These are phyloP conservation scores for Kazachstania psychrophila DNA, from an alignment of 805 yeast genomes.

Conservation along the genomic window DNA sequence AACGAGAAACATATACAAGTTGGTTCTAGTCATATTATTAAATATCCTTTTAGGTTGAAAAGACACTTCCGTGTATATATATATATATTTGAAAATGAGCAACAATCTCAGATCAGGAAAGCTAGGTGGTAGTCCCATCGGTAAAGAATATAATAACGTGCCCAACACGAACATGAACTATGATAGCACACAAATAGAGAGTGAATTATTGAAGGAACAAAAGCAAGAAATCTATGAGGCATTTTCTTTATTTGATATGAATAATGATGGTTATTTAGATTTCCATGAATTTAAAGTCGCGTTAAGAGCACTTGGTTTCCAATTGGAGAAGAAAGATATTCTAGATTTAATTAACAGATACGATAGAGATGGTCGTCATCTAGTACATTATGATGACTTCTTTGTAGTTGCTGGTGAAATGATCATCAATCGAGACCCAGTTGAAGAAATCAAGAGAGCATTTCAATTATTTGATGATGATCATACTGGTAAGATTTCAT, in stretches of 20 bases:
- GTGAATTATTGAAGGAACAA: constrained; percentile 74
- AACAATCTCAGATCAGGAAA: constrained; percentile 4
- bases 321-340: constrained; percentile 65
- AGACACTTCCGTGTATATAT: neutral
- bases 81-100: neutral
- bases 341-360: constrained; percentile 70
- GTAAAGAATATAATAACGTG: neutral
- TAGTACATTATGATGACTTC: constrained; percentile 75
- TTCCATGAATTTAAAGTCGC: constrained; percentile 93
- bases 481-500: constrained; percentile 72
- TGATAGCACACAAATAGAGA: constrained; percentile 16
- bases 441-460: constrained; percentile 86
- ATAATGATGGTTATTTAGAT: constrained; percentile 80
- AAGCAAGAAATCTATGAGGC: constrained; percentile 90
- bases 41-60: neutral
- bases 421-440: constrained; percentile 82
- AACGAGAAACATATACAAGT: no score
- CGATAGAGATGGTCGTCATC: constrained; percentile 57
- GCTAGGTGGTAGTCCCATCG: constrained; percentile 1
- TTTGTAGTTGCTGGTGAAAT: constrained; percentile 62
- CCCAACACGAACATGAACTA: neutral
- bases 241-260: constrained; percentile 83
- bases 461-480: constrained; percentile 85
- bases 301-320: constrained; percentile 87
- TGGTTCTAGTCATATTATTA: no score